Base-by-base conservation (phyloP, 805 yeast genomes). In the Ascoidea tarda region DNA sequence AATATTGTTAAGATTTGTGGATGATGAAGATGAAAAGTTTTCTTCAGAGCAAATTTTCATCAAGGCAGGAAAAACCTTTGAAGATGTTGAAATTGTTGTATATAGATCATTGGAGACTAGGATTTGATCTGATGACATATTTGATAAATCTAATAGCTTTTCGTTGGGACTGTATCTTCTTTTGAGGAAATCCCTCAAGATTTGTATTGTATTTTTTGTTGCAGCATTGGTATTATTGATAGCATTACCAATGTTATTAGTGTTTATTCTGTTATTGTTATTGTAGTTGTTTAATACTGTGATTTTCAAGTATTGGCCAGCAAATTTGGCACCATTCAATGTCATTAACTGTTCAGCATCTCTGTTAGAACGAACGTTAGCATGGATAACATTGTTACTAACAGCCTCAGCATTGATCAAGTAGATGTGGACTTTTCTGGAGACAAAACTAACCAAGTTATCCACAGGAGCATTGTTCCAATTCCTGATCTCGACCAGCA, bases 21-120 rank as follows among this genome's bases (percentile, higher is more conserved):
- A 21, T 21, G 28, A 3, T 21, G 28, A 21, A 21, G 28, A 21
- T 21, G 28, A 21, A 21, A 21, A 21, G 28, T 21, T 21, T 21
- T 21, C 28, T 51, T 78, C 77, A 4, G 71, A 67, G 1, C 96
- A 96, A 6, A 91, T 67, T 63, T 84, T 86, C 84, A 91, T 79
- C 58, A 93, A 68, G 0, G 98, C 98, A 8, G 88, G 84, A 65
- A 91, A 88, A 76, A 89, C 82, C 66, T 91, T 93, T 12, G 90
- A 75, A 42, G 82, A 75, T 1, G 87, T 79, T 8, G 79, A 66
- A 14, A 76, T 69, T 5, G 81, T 69, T 14, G 78, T 75, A 56
- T 89, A 81, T 51, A 87, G 70, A 0, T 96, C 95, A 55, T 74
- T 75, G 16, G 74, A 68, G 10, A 66, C 68, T 46, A 91, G 70